Percentiles rank a stretch among this genome's conserved stretches.
phyloP scores from a whole-genome alignment of 768 basidiomycete species.

The Trametopsis cervina region DNA sequence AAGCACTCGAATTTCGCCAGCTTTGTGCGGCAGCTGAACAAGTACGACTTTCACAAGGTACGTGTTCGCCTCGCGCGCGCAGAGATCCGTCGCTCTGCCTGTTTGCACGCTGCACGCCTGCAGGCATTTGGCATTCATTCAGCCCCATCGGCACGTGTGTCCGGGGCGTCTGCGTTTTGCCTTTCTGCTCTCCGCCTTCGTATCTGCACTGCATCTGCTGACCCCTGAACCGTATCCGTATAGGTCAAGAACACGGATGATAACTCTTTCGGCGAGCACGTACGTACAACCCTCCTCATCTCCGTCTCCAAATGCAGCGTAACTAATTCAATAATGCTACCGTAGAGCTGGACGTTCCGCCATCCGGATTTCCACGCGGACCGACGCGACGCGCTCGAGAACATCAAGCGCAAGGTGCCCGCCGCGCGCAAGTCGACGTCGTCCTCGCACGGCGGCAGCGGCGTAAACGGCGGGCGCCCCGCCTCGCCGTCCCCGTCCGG shows the following conservation, averaged over 20 bases:
- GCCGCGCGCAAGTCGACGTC: constrained; percentile 26
- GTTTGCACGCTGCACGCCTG: constrained; percentile 4
- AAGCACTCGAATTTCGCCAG: constrained; percentile 93
- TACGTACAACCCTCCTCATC: constrained; percentile 24
- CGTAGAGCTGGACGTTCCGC: constrained; percentile 43
- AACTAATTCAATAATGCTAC: neutral
- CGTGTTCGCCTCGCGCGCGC: constrained; percentile 6
- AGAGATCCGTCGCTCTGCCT: too few relatives aligned
- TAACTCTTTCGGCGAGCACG: constrained; percentile 57
- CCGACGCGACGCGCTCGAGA: constrained; percentile 49
- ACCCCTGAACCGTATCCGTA: constrained; percentile 3
- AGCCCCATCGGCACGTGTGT: neutral
- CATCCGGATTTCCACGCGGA: constrained; percentile 48
- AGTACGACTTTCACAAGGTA: constrained; percentile 94
- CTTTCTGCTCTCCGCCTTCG: constrained; percentile 1
- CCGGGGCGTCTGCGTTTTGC: constrained; percentile 10
- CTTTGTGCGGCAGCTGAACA: constrained; percentile 91
- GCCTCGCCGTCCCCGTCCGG: constrained; percentile 24
- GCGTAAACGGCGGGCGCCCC: constrained; percentile 10
- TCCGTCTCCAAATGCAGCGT: constrained; percentile 15
- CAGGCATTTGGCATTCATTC: constrained; percentile 1
- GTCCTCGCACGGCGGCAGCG: neutral
- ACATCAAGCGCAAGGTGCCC: constrained; percentile 58
- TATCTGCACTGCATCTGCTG: neutral
- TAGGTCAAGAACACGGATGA: constrained; percentile 83